Percentiles rank a stretch among this genome's conserved stretches.
Conservation (phyloP, 768 basidiomycete genomes). For the Grammothele lineata region DNA sequence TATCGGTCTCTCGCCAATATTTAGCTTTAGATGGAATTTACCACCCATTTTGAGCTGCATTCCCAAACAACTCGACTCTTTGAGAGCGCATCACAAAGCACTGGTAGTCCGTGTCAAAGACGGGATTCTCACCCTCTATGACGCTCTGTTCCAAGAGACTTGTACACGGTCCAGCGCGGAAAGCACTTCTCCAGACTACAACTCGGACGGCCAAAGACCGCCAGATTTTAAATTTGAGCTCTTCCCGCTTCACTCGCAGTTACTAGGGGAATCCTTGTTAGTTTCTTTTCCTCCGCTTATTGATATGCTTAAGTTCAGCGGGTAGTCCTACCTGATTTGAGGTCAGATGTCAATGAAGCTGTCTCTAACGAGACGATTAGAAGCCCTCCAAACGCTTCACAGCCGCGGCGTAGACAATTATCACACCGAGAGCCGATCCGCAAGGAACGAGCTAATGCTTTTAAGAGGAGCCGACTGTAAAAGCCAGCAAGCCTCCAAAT, state of each 20-base stretch:
- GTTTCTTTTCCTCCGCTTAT: constrained; percentile 90
- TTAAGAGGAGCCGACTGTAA: constrained; percentile 37
- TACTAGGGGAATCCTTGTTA: constrained; percentile 88
- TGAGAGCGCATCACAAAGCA: constrained; percentile 67
- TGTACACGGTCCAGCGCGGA: constrained; percentile 68
- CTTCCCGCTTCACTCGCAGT: constrained; percentile 83
- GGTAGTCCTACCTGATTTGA: constrained; percentile 83
- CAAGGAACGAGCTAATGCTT: constrained; percentile 38
- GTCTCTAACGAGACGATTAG: constrained; percentile 24
- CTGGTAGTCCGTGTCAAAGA: constrained; percentile 57
- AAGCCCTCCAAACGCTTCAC: constrained; percentile 23
- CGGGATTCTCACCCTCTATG: constrained; percentile 76
- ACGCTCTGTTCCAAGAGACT: constrained; percentile 78
- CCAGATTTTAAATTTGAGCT: constrained; percentile 84
- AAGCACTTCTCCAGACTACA: constrained; percentile 78
- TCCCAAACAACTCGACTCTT: constrained; percentile 85
- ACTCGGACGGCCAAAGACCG: constrained; percentile 57
- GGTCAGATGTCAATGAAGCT: constrained; percentile 45
- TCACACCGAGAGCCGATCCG: constrained; percentile 40
- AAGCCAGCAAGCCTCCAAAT: constrained; percentile 35
- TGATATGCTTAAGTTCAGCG: constrained; percentile 88
- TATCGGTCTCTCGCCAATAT: constrained; percentile 80
- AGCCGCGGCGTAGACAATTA: constrained; percentile 46
- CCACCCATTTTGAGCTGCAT: constrained; percentile 82
- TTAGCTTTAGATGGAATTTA: constrained; percentile 85